A percentile compares a stretch with the other conserved stretches of the same genome.
Conservation (phyloP, 805 yeast genomes). For the Yarrowia sp. region DNA sequence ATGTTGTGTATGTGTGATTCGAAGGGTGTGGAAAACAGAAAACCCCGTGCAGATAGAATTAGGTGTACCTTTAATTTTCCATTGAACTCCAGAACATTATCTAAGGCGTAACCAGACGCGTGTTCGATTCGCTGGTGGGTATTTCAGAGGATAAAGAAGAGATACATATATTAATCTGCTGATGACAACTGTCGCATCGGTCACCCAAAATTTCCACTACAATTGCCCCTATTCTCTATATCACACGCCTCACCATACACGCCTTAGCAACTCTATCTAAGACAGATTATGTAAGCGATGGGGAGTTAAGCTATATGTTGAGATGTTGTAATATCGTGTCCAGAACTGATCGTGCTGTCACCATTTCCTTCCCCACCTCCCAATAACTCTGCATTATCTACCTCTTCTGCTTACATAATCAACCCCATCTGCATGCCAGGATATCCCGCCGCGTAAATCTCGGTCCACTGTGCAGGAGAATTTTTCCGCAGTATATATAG, state of each 20-base stretch:
- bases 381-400: no score
- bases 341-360: no score
- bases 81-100: background rate
- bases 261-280: slow-evolving; percentile 4
- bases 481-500: slow-evolving; percentile 20
- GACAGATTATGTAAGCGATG: no score
- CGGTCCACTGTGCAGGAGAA: slow-evolving; percentile 11
- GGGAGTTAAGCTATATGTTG: no score
- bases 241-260: background rate
- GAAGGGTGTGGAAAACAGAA: slow-evolving; percentile 37
- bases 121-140: background rate
- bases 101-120: slow-evolving; percentile 1
- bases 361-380: no score
- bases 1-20: slow-evolving; percentile 40
- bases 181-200: no score
- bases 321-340: no score
- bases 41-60: slow-evolving; percentile 17
- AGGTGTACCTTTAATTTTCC: slow-evolving; percentile 8
- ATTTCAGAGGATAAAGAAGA: no score
- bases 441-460: background rate
- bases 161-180: no score
- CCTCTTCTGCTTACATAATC: background rate
- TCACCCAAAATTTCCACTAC: no score
- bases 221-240: no score
- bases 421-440: background rate